Base-by-base conservation (phyloP, 2,329 filamentous ascomycete species). In the Fusarium fujikuroi region DNA sequence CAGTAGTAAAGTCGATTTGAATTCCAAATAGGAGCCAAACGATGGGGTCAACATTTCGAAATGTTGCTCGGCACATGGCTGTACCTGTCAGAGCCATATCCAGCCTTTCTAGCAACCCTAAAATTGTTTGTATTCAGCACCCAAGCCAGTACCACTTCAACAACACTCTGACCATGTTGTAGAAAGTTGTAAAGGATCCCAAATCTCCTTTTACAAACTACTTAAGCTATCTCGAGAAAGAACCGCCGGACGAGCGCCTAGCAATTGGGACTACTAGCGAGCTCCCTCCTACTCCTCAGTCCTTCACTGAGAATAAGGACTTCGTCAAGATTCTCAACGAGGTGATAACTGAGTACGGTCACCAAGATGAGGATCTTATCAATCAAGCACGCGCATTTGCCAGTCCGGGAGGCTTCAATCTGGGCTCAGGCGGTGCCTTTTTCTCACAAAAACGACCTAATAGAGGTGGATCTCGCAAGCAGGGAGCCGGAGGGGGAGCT, bases 361-460 rank as follows among this genome's bases (percentile, higher is more conserved):
- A 86, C 49, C 73, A 86, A n/a, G 91, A 92, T 65, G 87, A 88
- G 9, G 83, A 83, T 37, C 82, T 92, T 2, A 80, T 84, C 65
- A 83, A 84, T 14, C 89, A 92, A 77, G 91, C 90, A 0, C 84
- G 85, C 42, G 89, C 88, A 2, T 89, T 91, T 70, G 90, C 90
- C 7, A 86, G 87, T 4, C 86, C 89, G 0, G 89, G 88, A 7
- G 88, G 87, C 2, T 83, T 85, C 32, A 85, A 84, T 30, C 82
- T 90, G 8, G 86, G 87, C 15, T 86, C 85, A 0, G 86, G 86
- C 3, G 88, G 87, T 2, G 83, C 82, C 50, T 87, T 86, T 76
- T 87, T 87, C 68, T 83, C 83, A 7, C 82, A 84, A 37, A 83
- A 85, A 59, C 79, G 79, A 34, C 79, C 82, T 12, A 73, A 78